Conservation (phyloP, 352 stramenopile genomes). For the Phytophthora capsici region DNA sequence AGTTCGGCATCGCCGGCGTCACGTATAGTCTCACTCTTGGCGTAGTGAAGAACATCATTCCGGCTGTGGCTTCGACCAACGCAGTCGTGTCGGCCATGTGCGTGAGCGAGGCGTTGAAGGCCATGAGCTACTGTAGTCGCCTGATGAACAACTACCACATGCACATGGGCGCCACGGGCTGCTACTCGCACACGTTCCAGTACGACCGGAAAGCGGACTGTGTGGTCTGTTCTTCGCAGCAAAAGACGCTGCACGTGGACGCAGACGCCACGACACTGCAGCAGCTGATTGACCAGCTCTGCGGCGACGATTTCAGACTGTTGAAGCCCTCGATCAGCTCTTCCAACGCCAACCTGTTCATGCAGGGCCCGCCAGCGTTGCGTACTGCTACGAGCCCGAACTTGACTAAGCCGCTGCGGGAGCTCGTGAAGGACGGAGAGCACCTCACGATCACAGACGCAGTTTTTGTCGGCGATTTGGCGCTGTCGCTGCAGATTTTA, state of each 20-base stretch:
- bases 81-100: constrained; percentile 96
- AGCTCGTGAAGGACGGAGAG: constrained; percentile 91
- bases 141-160: constrained; percentile 99
- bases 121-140: constrained; percentile 96
- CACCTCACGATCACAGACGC: constrained; percentile 95
- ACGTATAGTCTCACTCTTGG: constrained; percentile 98
- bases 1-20: constrained; percentile 95
- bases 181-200: constrained; percentile 97
- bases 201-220: constrained; percentile 94
- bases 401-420: constrained; percentile 88
- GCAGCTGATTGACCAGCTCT: constrained; percentile 71
- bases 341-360: constrained; percentile 70
- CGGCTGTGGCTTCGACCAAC: constrained; percentile 97
- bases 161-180: constrained; percentile 96
- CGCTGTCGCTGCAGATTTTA: constrained; percentile 69
- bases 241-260: constrained; percentile 64
- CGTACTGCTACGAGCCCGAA: constrained; percentile 93
- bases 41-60: constrained; percentile 99
- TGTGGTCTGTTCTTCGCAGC: constrained; percentile 85
- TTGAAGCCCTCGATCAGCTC: constrained; percentile 80
- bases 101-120: constrained; percentile 97
- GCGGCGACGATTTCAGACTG: constrained; percentile 63
- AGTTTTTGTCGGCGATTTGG: constrained; percentile 88
- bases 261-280: constrained; percentile 59
- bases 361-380: constrained; percentile 82